Base-by-base conservation (phyloP, 2,329 filamentous ascomycete species). In the Chrysosporium queenslandicum region DNA sequence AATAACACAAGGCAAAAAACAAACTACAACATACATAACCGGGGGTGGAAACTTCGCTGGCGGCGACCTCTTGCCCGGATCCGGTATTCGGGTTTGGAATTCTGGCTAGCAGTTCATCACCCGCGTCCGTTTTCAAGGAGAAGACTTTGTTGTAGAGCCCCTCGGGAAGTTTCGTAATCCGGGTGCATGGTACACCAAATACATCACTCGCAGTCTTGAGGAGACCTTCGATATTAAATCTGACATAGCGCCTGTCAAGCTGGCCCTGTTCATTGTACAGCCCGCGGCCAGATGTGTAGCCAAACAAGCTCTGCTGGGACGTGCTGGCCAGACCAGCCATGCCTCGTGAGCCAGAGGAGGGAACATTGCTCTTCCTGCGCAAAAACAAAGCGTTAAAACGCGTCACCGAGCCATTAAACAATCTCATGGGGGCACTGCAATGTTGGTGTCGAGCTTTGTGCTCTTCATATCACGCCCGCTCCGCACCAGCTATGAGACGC, bases 151-250 rank as follows among this genome's bases (percentile, higher is more conserved):
- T 64, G 53, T 61, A 64, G 8, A 56, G 59, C 2, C 63, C 63
- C 48, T 65, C 64, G 3, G 60, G 61, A 37, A 66, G 52, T 46
- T 66, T 66, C 11, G 50, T 46, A 20, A 66, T 60, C 41, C n/a
- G n/a, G n/a, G 48, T 46, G 20, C 53, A 55, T 4, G 12, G 16
- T 14, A 6, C 14, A 55, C 61, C 59, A 21, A 63, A 37, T 41
- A 56, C 56, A 25, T 57, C 37, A 32, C 60, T 58, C 16, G 66
- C 65, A 36, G 64, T 56, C 5, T 58, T 45, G 52, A 64, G 53
- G 0, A 72, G 63, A 25, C 57, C 61, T 41, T 58, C 21, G 5
- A 69, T 58, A 58, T 70, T 61, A 54, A 71, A 71, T 7, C 43
- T 45, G n/a, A 57, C 42, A 51, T 63, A 62, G 36, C 66, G 61